These are phyloP conservation scores for Skeletonema tropicum DNA, from an alignment of 108 stramenopile genomes.

Conservation along the genomic window DNA sequence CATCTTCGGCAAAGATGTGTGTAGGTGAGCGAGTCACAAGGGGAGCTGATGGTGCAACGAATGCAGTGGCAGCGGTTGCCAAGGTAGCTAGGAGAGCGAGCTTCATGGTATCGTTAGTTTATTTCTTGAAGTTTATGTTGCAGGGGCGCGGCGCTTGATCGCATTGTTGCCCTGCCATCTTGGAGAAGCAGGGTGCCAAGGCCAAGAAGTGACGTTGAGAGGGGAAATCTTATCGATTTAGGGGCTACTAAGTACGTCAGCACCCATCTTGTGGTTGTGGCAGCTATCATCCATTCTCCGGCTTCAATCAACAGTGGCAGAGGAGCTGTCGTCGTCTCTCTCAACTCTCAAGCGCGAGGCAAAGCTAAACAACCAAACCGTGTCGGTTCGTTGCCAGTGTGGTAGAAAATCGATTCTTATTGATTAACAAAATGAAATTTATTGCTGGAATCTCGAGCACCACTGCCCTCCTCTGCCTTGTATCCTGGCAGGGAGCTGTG, in stretches of 20 bases:
- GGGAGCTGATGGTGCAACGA: constrained; percentile 35
- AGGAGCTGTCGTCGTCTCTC: neutral
- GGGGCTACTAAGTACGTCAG: neutral
- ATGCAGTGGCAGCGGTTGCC: constrained; percentile 53
- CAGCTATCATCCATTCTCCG: neutral
- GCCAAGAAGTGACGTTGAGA: neutral
- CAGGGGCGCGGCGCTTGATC: neutral
- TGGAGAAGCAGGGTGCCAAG: neutral
- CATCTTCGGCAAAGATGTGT: constrained; percentile 28
- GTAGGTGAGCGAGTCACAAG: constrained; percentile 2
- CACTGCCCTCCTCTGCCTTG: constrained; percentile 36
- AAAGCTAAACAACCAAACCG: neutral
- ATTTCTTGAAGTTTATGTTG: neutral
- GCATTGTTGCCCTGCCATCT: neutral
- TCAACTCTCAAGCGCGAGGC: neutral
- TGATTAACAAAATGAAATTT: constrained; percentile 32
- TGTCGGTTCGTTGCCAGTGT: neutral
- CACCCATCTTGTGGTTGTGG: neutral
- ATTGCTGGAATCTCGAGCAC: constrained; percentile 50
- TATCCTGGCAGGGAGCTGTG: constrained; percentile 23
- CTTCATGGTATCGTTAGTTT: constrained; percentile 48
- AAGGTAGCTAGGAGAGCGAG: constrained; percentile 45
- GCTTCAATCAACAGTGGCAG: too few species aligned
- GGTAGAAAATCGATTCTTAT: neutral
- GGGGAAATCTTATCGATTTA: neutral